Percentiles rank a stretch among this genome's conserved stretches.
phyloP scores from a whole-genome alignment of 495 filamentous ascomycete genomes.

The Tuber umbilicatum region DNA sequence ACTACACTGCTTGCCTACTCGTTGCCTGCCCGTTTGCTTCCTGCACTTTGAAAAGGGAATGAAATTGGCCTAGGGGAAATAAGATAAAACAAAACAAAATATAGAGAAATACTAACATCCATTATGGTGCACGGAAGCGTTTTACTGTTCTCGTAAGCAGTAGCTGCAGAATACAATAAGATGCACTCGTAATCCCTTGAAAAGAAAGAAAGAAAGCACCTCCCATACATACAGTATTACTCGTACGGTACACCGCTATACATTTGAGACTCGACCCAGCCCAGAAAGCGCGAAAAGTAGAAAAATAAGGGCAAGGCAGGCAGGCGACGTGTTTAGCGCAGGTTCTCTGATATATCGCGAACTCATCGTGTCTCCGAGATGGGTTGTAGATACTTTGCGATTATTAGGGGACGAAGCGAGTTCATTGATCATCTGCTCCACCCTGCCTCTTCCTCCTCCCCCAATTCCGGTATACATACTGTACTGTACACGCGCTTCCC shows the following conservation, averaged over 20 bases:
- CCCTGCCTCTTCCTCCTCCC: background rate
- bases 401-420: constrained; percentile 35
- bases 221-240: background rate
- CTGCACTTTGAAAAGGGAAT: background rate
- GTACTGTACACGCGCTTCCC: constrained; percentile 22
- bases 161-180: background rate
- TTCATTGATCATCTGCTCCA: constrained; percentile 30
- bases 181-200: background rate
- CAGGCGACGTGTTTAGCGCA: constrained; percentile 37
- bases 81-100: background rate
- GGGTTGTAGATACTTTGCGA: background rate
- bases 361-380: background rate
- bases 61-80: background rate
- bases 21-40: background rate
- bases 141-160: background rate
- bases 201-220: background rate
- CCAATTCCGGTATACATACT: constrained; percentile 16
- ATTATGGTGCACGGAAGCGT: background rate
- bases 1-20: background rate
- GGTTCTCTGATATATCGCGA: constrained; percentile 6
- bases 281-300: constrained; percentile 8
- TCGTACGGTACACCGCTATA: background rate
- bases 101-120: no score
- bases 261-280: background rate
- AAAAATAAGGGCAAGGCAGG: constrained; percentile 8